A percentile compares a stretch with the other conserved stretches of the same genome.
These are phyloP conservation scores for Curvularia spicifera DNA, from an alignment of 2,329 filamentous ascomycete species.

Conservation along the genomic window DNA sequence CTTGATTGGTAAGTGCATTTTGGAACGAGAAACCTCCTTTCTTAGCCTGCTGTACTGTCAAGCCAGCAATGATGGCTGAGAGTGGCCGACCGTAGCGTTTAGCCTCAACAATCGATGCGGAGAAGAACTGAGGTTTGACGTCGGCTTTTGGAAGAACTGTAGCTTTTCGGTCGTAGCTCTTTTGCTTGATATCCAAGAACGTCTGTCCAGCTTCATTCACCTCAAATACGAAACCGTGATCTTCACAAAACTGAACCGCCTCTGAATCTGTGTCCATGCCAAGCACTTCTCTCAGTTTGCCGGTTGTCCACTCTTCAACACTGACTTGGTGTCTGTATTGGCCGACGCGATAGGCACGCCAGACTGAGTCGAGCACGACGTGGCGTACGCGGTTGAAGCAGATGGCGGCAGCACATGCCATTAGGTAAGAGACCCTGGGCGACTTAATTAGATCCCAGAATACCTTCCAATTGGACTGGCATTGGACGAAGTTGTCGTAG, in stretches of 20 bases:
- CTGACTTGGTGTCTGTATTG: slow-evolving; percentile 50
- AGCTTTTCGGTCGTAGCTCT: slow-evolving; percentile 41
- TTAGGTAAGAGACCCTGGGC: slow-evolving; percentile 63
- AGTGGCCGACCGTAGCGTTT: slow-evolving; percentile 64
- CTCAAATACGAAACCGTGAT: slow-evolving; percentile 60
- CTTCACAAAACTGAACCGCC: slow-evolving; percentile 60
- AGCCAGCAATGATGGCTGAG: slow-evolving; percentile 64
- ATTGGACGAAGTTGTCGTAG: slow-evolving; percentile 60
- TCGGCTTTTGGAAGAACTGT: slow-evolving; percentile 27
- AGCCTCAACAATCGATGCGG: slow-evolving; percentile 61
- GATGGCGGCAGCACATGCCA: slow-evolving; percentile 69
- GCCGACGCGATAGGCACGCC: slow-evolving; percentile 61
- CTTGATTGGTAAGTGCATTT: not conserved
- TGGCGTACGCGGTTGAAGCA: slow-evolving; percentile 66
- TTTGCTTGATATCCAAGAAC: slow-evolving; percentile 62
- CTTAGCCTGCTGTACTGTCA: slow-evolving; percentile 60
- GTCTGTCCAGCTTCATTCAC: slow-evolving; percentile 54
- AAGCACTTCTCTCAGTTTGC: slow-evolving; percentile 59
- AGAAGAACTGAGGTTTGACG: slow-evolving; percentile 59
- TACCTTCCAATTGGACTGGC: slow-evolving; percentile 63
- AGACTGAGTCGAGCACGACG: slow-evolving; percentile 62
- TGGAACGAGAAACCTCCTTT: slow-evolving; percentile 58
- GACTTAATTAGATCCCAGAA: slow-evolving; percentile 66
- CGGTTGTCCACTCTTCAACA: slow-evolving; percentile 61
- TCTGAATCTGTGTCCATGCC: slow-evolving; percentile 64